Conservation (phyloP, 2,329 filamentous ascomycete genomes). For the Dactylellina sp. region DNA sequence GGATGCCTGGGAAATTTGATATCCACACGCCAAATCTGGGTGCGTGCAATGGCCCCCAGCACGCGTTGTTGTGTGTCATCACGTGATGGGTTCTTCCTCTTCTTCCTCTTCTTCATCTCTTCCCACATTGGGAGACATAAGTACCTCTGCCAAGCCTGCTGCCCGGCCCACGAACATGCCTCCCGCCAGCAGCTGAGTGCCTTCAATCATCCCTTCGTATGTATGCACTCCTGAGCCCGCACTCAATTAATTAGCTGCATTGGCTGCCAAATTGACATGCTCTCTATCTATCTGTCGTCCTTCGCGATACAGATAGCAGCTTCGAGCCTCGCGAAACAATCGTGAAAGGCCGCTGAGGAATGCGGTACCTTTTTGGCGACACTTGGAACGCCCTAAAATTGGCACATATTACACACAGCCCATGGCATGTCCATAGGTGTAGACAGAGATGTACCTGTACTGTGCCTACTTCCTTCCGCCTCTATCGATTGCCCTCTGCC, state of each 20-base stretch:
- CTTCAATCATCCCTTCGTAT: no score
- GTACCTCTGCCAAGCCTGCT: neutral
- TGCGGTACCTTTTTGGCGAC: constrained; percentile 35
- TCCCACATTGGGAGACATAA: neutral
- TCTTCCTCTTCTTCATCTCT: no score
- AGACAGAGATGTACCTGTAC: neutral
- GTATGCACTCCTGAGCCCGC: constrained; percentile 1
- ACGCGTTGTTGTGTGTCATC: constrained; percentile 34
- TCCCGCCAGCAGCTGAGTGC: no score
- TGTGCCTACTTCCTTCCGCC: no score
- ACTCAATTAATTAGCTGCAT: no score
- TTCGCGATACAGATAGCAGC: no score
- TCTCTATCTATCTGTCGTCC: neutral
- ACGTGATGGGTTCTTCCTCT: constrained; percentile 36
- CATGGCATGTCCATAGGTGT: neutral
- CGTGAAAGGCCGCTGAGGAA: constrained; percentile 1
- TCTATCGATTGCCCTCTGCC: constrained; percentile 2
- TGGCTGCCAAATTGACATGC: no score
- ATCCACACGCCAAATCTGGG: neutral
- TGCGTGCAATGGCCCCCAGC: no score
- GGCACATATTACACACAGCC: constrained; percentile 10
- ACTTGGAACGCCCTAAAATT: constrained; percentile 49
- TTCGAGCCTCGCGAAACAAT: constrained; percentile 29
- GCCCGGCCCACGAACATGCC: no score
- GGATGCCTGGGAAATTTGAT: constrained; percentile 18